These are phyloP conservation scores for Pisolithus orientalis DNA, from an alignment of 768 basidiomycete genomes.

Conservation along the genomic window DNA sequence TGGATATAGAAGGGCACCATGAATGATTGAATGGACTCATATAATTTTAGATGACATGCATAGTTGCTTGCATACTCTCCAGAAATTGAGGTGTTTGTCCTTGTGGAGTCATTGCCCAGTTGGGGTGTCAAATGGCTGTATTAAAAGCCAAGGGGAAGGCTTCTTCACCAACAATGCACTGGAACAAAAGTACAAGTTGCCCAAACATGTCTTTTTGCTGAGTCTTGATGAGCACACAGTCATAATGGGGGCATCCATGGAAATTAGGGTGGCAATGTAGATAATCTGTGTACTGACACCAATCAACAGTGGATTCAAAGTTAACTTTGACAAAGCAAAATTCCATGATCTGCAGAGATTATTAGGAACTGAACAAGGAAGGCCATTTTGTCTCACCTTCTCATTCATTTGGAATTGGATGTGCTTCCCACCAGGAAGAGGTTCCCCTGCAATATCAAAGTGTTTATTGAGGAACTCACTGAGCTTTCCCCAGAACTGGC, in stretches of 20 bases:
- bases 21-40: conserved; percentile 23
- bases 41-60: conserved; percentile 15
- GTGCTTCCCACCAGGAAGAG: neutral
- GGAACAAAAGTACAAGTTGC: conserved; percentile 15
- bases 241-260: conserved; percentile 8
- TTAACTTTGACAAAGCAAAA: conserved; percentile 7
- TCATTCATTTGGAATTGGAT: neutral
- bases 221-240: conserved; percentile 22
- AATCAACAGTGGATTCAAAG: conserved; percentile 14
- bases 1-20: conserved; percentile 20
- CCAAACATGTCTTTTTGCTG: conserved; percentile 12
- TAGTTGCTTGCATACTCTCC: conserved; percentile 7
- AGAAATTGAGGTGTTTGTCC: conserved; percentile 20
- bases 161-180: conserved; percentile 3
- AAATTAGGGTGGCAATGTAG: conserved; percentile 13
- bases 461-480: neutral
- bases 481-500: neutral
- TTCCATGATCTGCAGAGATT: neutral
- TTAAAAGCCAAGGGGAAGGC: conserved; percentile 11
- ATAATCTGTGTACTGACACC: conserved; percentile 6
- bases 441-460: neutral
- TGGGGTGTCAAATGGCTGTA: conserved; percentile 12
- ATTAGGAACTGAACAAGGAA: neutral
- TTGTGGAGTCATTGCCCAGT: conserved; percentile 4
- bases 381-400: neutral